These are phyloP conservation scores for Quercus dentata DNA, from an alignment of 306 rosid genomes.

Conservation along the genomic window DNA sequence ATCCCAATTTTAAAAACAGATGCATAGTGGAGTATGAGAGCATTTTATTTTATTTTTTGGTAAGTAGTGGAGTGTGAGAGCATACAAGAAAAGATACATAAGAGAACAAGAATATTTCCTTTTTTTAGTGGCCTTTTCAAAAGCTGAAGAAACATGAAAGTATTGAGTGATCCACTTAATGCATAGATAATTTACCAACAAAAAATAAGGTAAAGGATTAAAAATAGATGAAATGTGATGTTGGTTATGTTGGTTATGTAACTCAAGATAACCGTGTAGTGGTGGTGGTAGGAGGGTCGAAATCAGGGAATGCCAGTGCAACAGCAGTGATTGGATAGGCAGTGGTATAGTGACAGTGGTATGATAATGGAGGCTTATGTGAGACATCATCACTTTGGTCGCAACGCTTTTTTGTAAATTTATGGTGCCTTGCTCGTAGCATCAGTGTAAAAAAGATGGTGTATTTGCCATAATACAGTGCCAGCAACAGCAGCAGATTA, in stretches of 20 bases:
- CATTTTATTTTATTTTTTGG: no score
- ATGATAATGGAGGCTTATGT: not conserved
- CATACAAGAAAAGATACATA: no score
- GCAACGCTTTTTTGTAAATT: not conserved
- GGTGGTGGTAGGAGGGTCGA: not conserved
- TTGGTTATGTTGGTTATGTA: not conserved
- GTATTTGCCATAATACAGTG: not conserved
- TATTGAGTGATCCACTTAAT: not conserved
- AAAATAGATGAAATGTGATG: not conserved
- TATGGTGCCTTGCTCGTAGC: not conserved
- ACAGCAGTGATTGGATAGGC: not conserved
- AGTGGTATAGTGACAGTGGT: not conserved
- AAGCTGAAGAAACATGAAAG: not conserved
- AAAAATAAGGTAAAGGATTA: not conserved
- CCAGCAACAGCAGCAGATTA: not conserved
- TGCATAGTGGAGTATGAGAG: no score
- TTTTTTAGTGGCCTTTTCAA: not conserved
- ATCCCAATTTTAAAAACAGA: not conserved
- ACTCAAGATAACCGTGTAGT: not conserved
- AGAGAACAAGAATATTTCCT: not conserved
- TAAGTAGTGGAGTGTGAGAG: no score
- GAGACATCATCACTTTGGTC: not conserved
- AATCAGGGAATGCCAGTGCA: not conserved
- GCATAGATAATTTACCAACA: not conserved
- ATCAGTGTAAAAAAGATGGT: not conserved